Evolutionary conservation across 164 flowering plant species (phyloP), one percentile per base, ranked within the genome.

Genomic region (Protea cynaroides): DNA sequence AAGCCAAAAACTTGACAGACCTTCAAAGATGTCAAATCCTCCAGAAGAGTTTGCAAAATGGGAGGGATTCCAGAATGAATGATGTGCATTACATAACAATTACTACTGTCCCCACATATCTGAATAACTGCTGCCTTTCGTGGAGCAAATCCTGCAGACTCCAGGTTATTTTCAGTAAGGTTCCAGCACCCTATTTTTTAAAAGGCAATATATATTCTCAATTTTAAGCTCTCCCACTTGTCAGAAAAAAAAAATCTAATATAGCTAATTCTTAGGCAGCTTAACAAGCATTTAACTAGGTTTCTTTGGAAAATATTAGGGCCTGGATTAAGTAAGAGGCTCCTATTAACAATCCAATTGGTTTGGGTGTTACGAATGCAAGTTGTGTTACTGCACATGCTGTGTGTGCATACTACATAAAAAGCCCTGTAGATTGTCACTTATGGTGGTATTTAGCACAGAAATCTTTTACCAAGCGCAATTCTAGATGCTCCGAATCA

Each of bases 121-220:
- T 93, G 98, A 86, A 93, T 67, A 50, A 93, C 94, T 25, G 98
- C 96, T 46, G 78, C 89, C 79, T 82, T 93, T 56, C 86, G 76
- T 12, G 71, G 86, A 53, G 77, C 58, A 54, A 61, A 72, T 63
- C 96, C 97, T 90, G 84, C 74, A 79, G 13, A 63, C 50, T 36
- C 21, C 58, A 64, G 37, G 38, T 47, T 56, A 64, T 25, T 63
- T 46, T 43, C 58, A 46, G 23, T 53, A 46, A 64, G 5, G 46
- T 15, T 25, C 13, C 12, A 65, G 54, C 25, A 59, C 9, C 47
- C 55, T n/a, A 54, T 22, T 7, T 51, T 59, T 7, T 7, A 34
- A n/a, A n/a, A 52, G 21, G 7, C 25, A 25, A 25, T 18, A 54
- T 23, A 53, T 40, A 29, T 43, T 25, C 22, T 60, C 57, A 9